These are phyloP conservation scores for Penicillium coprophilum DNA, from an alignment of 495 filamentous ascomycete species.

Conservation along the genomic window DNA sequence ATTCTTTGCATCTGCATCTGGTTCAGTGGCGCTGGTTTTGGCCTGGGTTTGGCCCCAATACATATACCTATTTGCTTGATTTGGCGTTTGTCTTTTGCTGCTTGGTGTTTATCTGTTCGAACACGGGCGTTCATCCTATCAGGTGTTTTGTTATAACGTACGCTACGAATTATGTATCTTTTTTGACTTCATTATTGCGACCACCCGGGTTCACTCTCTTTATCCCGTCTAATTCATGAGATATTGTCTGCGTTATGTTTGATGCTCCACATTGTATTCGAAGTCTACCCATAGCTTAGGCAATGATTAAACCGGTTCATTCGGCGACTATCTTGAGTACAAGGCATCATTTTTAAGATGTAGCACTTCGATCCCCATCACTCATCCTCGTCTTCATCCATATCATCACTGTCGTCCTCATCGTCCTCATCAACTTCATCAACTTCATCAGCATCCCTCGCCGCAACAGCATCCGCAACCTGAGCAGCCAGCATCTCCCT, in stretches of 20 bases:
- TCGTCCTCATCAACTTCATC: conserved; percentile 20
- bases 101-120: background rate
- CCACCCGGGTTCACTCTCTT: conserved; percentile 1
- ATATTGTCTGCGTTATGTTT: conserved; percentile 13
- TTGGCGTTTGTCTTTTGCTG: conserved; percentile 8
- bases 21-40: conserved; percentile 19
- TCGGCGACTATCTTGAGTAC: background rate
- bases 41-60: conserved; percentile 7
- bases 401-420: conserved; percentile 12
- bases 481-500: conserved; percentile 33
- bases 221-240: conserved; percentile 16
- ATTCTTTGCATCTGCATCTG: conserved; percentile 19
- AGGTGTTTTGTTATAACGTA: conserved; percentile 11
- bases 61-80: conserved; percentile 9
- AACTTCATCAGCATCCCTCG: conserved; percentile 25
- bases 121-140: conserved; percentile 5
- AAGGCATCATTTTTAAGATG: conserved; percentile 3
- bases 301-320: conserved; percentile 17
- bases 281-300: background rate
- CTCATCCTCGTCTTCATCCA: conserved; percentile 20
- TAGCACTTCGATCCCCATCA: conserved; percentile 3
- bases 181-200: conserved; percentile 11
- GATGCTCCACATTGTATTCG: conserved; percentile 21
- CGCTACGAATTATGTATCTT: conserved; percentile 17
- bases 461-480: conserved; percentile 30